Percentiles rank a stretch among this genome's conserved stretches.
These are phyloP conservation scores for Pseudogymnoascus sp. DNA, from an alignment of 2,329 filamentous ascomycete species.

Conservation along the genomic window DNA sequence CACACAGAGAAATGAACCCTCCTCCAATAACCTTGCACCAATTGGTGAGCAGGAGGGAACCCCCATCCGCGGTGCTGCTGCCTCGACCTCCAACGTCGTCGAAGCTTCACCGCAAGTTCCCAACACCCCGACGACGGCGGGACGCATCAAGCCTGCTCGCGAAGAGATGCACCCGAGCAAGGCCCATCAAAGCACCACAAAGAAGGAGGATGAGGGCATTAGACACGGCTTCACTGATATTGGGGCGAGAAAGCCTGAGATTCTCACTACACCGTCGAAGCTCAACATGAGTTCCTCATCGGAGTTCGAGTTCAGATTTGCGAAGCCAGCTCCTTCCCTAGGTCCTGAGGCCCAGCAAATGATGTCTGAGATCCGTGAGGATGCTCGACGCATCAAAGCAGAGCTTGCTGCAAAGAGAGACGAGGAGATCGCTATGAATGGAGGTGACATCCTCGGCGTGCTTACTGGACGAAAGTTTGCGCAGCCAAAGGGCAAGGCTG, in stretches of 20 bases:
- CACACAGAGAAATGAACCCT: constrained; percentile 11
- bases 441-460: constrained; percentile 34
- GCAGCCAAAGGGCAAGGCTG: constrained; percentile 66
- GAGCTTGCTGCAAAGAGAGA: constrained; percentile 57
- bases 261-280: constrained; percentile 53
- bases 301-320: constrained; percentile 58
- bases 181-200: constrained; percentile 59
- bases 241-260: constrained; percentile 31
- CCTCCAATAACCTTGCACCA: constrained; percentile 19
- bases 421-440: constrained; percentile 39
- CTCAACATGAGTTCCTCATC: constrained; percentile 43
- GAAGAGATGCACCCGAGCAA: constrained; percentile 91
- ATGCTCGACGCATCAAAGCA: constrained; percentile 63
- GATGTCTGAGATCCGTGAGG: constrained; percentile 61
- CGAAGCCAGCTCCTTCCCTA: constrained; percentile 46
- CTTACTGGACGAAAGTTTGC: constrained; percentile 62
- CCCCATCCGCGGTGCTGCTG: constrained; percentile 13
- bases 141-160: constrained; percentile 53
- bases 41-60: constrained; percentile 27
- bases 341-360: constrained; percentile 53
- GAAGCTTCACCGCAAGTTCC: constrained; percentile 23
- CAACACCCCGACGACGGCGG: constrained; percentile 54
- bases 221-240: constrained; percentile 77
- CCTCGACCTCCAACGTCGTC: constrained; percentile 19
- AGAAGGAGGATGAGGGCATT: constrained; percentile 70